Conservation (phyloP, 495 filamentous ascomycete species). For the Aspergillus olivimuriae region DNA sequence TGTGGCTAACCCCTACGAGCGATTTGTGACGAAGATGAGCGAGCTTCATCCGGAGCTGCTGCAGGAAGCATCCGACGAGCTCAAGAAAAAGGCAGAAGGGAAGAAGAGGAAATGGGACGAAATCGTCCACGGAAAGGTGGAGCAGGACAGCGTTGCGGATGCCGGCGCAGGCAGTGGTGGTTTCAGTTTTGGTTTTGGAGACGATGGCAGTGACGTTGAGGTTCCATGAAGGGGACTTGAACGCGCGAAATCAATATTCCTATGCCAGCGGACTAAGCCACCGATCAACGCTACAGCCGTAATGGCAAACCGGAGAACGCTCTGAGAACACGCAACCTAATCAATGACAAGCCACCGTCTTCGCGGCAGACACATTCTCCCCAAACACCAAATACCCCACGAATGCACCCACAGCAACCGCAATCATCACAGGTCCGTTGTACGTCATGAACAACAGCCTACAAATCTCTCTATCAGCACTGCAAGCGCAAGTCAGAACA, state of each 20-base stretch:
- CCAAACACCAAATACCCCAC: conserved; percentile 83
- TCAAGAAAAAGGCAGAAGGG: conserved; percentile 53
- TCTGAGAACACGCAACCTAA: neutral
- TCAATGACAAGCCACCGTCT: conserved; percentile 88
- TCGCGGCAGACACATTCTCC: conserved; percentile 56
- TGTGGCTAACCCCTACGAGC: conserved; percentile 64
- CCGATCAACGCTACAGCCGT: no score
- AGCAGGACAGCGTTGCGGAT: conserved; percentile 34
- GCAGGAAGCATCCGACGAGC: conserved; percentile 52
- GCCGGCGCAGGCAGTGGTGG: conserved; percentile 41
- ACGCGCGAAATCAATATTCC: no score
- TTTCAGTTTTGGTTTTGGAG: conserved; percentile 82
- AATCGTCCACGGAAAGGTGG: conserved; percentile 47
- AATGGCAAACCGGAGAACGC: no score
- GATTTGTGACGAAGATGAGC: conserved; percentile 67
- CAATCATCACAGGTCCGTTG: conserved; percentile 94
- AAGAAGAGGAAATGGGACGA: conserved; percentile 87
- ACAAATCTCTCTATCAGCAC: conserved; percentile 4
- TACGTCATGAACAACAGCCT: conserved; percentile 99
- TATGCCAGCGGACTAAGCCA: no score
- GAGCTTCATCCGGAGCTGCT: conserved; percentile 59
- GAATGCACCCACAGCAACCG: conserved; percentile 83
- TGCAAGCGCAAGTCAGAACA: neutral
- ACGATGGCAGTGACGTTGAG: conserved; percentile 53
- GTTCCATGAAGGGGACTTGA: conserved; percentile 46